Conservation (phyloP, 352 stramenopile genomes). For the Nothophytophthora sp. region DNA sequence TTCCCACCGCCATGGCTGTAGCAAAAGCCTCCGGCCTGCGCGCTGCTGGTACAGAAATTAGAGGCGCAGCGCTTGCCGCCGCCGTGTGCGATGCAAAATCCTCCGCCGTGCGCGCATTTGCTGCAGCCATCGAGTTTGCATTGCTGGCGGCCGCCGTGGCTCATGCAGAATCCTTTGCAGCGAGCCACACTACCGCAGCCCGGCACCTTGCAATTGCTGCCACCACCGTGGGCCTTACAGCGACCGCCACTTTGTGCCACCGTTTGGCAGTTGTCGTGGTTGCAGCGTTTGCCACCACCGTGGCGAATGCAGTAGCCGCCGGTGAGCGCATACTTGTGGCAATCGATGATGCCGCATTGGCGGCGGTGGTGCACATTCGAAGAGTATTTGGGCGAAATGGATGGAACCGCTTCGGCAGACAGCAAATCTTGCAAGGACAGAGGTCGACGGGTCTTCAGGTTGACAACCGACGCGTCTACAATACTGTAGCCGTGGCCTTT, state of each 20-base stretch:
- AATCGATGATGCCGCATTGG: constrained; percentile 60
- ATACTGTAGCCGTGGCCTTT: neutral
- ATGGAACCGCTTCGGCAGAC: constrained; percentile 21
- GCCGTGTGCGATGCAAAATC: constrained; percentile 74
- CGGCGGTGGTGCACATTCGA: constrained; percentile 44
- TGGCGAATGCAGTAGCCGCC: constrained; percentile 77
- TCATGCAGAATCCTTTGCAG: constrained; percentile 76
- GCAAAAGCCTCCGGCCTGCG: constrained; percentile 74
- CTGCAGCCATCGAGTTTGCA: constrained; percentile 72
- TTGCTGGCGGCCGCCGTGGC: constrained; percentile 64
- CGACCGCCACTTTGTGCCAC: constrained; percentile 78
- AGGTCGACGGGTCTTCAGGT: constrained; percentile 38
- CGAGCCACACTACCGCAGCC: constrained; percentile 63
- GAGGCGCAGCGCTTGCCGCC: constrained; percentile 71
- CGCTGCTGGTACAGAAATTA: constrained; percentile 61
- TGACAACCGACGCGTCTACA: constrained; percentile 1
- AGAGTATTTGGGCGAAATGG: constrained; percentile 9
- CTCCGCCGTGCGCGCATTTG: constrained; percentile 76
- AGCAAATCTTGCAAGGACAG: constrained; percentile 61
- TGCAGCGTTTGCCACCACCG: constrained; percentile 78
- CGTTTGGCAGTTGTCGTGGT: constrained; percentile 51
- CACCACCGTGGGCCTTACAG: constrained; percentile 84
- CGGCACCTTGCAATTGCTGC: constrained; percentile 75
- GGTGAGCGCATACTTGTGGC: constrained; percentile 65
- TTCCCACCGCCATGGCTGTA: constrained; percentile 83